Base-by-base conservation (phyloP, 176 grass and related monocot species). In the Tuctoria greenei region DNA sequence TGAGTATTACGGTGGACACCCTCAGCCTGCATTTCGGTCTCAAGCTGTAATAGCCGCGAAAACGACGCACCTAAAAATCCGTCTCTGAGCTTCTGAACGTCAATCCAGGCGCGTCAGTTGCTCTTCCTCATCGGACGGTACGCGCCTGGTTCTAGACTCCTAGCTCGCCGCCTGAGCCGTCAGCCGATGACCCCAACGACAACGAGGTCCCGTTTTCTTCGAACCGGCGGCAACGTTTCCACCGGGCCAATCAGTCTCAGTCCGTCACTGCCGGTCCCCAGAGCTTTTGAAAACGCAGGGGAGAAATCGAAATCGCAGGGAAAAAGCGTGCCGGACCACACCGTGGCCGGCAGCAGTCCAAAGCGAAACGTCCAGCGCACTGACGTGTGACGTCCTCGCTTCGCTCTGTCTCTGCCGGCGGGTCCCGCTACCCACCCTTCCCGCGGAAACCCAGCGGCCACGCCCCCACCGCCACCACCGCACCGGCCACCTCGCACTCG, bases 341-440 rank as follows among this genome's bases (percentile, higher is more conserved):
- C 55, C 50, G 36, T 38, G 63, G 37, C 10, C 14, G 18, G 44
- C 70, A 10, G 50, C 56, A 64, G 57, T 67, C 77, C 65, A 44
- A 43, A 72, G n/a, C 27, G 75, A 79, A 79, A 5, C 81, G 83
- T 88, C 75, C 86, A 75, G 75, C 80, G 28, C 75, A 69, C 62
- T 89, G 75, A 61, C 82, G 77, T 31, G 65, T 28, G 38, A 39
- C 42, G 23, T 59, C 16, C 64, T 27, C 36, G n/a, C 36, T 15
- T 11, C 1, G 0, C 2, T 40, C 35, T 0, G 3, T 20, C 38
- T 38, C 67, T 71, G 59, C 21, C 11, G 2, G 21, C 20, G 28
- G 72, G 58, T 17, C 72, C 84, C 50, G 2, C 59, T 59, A 6
- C 72, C 72, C 71, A 69, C 75, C 37, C 20, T 63, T 69, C 73